Conservation (phyloP, 2,329 filamentous ascomycete species). For the Trichoderma oligosporum region DNA sequence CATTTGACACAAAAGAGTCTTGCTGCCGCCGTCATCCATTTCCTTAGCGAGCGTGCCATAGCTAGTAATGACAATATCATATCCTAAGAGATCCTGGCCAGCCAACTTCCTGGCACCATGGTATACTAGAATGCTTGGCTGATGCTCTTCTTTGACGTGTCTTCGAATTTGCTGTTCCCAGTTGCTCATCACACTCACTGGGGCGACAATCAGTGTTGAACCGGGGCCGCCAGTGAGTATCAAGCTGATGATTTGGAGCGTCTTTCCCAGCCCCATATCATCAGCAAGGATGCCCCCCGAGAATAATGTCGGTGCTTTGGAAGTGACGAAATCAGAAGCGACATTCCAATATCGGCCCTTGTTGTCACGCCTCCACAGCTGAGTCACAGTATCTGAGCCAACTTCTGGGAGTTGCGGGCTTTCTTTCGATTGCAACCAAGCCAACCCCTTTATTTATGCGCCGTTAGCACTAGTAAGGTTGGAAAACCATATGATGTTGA, state of each 20-base stretch:
- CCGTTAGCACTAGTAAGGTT: background rate
- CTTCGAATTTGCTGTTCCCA: conserved; percentile 76
- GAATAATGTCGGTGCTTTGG: conserved; percentile 57
- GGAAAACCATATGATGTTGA: background rate
- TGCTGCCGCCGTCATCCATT: conserved; percentile 40
- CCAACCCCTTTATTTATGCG: conserved; percentile 58
- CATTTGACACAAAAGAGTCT: conserved; percentile 1
- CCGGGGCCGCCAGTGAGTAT: conserved; percentile 58
- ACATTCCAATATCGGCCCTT: conserved; percentile 58
- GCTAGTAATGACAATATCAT: conserved; percentile 77
- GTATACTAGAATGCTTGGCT: conserved; percentile 67
- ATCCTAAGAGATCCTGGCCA: conserved; percentile 55
- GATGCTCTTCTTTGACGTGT: conserved; percentile 63
- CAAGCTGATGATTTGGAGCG: conserved; percentile 77
- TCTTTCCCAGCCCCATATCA: conserved; percentile 92
- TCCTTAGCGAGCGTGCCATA: conserved; percentile 74
- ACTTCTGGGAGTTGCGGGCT: conserved; percentile 59
- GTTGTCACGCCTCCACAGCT: conserved; percentile 67
- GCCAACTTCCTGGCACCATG: conserved; percentile 62
- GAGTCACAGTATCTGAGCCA: conserved; percentile 58
- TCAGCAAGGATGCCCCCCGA: conserved; percentile 81
- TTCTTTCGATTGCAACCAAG: conserved; percentile 78
- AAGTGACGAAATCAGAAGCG: conserved; percentile 56
- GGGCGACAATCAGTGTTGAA: conserved; percentile 74
- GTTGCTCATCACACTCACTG: conserved; percentile 84